These are phyloP conservation scores for Populus nigra DNA, from an alignment of 345 rosid genomes.

Conservation along the genomic window DNA sequence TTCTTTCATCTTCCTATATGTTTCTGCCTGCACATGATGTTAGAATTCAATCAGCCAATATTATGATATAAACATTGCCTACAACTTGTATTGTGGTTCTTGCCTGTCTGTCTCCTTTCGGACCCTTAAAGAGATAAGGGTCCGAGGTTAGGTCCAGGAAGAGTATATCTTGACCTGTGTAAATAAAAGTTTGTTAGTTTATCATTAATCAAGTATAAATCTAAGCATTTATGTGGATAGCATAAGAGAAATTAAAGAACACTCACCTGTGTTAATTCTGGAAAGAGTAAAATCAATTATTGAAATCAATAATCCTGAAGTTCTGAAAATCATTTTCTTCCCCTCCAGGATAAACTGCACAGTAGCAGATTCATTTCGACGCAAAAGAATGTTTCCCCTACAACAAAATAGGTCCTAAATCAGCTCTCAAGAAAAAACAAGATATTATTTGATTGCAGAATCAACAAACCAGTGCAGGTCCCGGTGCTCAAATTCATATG, in stretches of 20 bases:
- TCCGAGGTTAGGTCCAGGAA: constrained; percentile 83
- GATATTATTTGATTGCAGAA: constrained; percentile 1
- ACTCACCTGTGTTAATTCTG: constrained; percentile 78
- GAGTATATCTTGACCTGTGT: constrained; percentile 74
- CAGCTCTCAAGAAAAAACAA: constrained; percentile 2
- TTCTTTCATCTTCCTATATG: constrained; percentile 81
- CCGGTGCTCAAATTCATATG: constrained; percentile 91
- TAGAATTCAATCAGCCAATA: constrained; percentile 13
- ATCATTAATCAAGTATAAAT: not conserved
- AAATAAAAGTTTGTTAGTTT: constrained; percentile 6
- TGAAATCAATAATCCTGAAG: constrained; percentile 61
- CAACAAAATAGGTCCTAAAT: constrained; percentile 1
- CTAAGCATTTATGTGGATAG: not conserved
- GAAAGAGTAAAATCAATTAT: constrained; percentile 95
- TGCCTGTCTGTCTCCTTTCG: constrained; percentile 90
- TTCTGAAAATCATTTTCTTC: constrained; percentile 44
- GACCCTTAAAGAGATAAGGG: constrained; percentile 83
- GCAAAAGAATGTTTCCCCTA: constrained; percentile 91
- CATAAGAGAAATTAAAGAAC: constrained; percentile 1
- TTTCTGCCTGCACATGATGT: constrained; percentile 65
- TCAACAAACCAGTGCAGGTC: constrained; percentile 77
- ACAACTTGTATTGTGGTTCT: constrained; percentile 9
- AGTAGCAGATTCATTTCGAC: constrained; percentile 54
- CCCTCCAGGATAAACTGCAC: constrained; percentile 59
- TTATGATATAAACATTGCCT: not conserved